Base-by-base conservation (phyloP, 345 rosid genomes). In the Gossypium anomalum region DNA sequence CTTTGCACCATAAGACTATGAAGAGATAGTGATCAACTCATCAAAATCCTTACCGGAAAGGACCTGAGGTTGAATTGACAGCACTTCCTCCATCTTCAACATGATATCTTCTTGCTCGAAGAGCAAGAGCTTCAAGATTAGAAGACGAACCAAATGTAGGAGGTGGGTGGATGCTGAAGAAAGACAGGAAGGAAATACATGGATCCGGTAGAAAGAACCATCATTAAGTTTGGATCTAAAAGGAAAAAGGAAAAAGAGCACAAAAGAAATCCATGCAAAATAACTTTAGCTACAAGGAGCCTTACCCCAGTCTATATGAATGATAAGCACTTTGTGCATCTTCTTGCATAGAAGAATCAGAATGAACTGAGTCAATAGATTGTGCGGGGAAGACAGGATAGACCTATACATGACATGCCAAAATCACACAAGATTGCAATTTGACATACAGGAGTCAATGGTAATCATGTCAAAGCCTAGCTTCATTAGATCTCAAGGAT, bases 111-210 rank as follows among this genome's bases (percentile, higher is more conserved):
- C 78, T 76, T 38, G 85, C 81, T 64, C 81, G 90, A 51, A 82
- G 80, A 23, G 90, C 80, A 74, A 87, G 72, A 67, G 83, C 92
- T 80, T 91, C 99, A 16, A 90, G 83, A 86, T 87, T 86, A 15
- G 94, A 84, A 11, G 91, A 86, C 80, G 98, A 90, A 75, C 99
- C 98, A 87, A 95, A 95, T 62, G 98, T 93, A 22, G 99, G 97
- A n/a, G 96, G 98, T 43, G 93, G 89, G 80, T 88, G 97, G 67
- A 80, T 74, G 44, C 98, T 92, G 82, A 67, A n/a, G 20, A 77
- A 57, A 75, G 62, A 65, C 25, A 74, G 75, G 49, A 25, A 82
- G 58, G 72, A 41, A 78, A 77, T n/a, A 76, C 53, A 76, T 0
- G 74, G 68, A 60, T 68, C 72, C 13, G 9, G 8, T 23, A 73